A percentile compares a stretch with the other conserved stretches of the same genome.
Conservation (phyloP, 192 early-diverging fungal species). For the Podila epicladia region DNA sequence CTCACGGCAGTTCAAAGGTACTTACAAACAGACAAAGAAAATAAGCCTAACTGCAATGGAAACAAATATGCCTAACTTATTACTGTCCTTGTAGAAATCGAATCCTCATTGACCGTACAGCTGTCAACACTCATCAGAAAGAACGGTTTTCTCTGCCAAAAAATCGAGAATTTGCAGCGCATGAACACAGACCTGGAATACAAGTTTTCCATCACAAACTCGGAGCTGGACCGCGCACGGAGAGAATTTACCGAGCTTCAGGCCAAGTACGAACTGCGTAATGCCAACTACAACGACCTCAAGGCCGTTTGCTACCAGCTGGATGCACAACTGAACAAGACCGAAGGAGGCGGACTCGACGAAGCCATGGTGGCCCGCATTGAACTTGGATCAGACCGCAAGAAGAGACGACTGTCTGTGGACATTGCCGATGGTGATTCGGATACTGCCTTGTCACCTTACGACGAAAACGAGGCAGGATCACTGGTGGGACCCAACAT, state of each 20-base stretch:
- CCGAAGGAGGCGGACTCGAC: constrained; percentile 32
- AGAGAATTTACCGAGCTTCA: constrained; percentile 42
- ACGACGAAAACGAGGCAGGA: constrained; percentile 22
- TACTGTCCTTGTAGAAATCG: constrained; percentile 21
- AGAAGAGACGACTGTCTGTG: constrained; percentile 42
- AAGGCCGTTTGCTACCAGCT: constrained; percentile 51
- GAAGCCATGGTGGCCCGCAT: constrained; percentile 45
- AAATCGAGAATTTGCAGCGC: constrained; percentile 49
- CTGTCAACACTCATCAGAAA: constrained; percentile 47
- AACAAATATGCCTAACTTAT: neutral
- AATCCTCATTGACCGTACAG: constrained; percentile 42
- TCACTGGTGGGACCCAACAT: constrained; percentile 18
- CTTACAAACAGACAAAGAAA: neutral
- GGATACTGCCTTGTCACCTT: constrained; percentile 29
- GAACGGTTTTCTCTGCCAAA: constrained; percentile 52
- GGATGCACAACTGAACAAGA: constrained; percentile 44
- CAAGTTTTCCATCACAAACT: constrained; percentile 51
- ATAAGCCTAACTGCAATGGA: neutral
- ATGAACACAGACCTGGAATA: constrained; percentile 47
- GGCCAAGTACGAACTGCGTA: constrained; percentile 48
- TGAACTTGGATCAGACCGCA: constrained; percentile 26
- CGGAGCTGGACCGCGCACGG: constrained; percentile 45
- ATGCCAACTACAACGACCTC: constrained; percentile 45
- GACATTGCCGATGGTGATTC: constrained; percentile 42
- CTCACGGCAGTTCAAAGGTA: constrained; percentile 47